Conservation (phyloP, 1,284 basidiomycete species). For the Coniferiporia weirii region DNA sequence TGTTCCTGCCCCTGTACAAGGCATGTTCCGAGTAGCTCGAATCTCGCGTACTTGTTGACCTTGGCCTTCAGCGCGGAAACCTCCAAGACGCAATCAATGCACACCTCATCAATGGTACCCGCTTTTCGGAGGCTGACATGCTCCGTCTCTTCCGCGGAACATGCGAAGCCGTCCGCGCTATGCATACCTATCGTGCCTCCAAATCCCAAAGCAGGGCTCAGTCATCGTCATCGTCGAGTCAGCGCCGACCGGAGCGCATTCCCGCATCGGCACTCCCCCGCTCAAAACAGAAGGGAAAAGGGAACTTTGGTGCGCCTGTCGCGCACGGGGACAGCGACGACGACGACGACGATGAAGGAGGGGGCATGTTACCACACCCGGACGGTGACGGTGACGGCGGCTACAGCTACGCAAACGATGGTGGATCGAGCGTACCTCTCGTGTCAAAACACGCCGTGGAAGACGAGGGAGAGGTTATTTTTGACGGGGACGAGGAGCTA, state of each 20-base stretch:
- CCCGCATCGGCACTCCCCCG: constrained; percentile 22
- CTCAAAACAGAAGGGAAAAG: constrained; percentile 19
- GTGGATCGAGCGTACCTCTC: constrained; percentile 38
- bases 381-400: constrained; percentile 67
- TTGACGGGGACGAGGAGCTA: constrained; percentile 74
- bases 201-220: constrained; percentile 30
- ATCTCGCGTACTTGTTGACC: constrained; percentile 20
- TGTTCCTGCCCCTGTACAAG: constrained; percentile 88
- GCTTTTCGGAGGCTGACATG: constrained; percentile 86
- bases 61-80: constrained; percentile 66
- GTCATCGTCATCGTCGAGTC: constrained; percentile 24
- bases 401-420: constrained; percentile 57
- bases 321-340: constrained; percentile 34
- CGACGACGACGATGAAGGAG: constrained; percentile 46
- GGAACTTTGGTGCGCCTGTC: constrained; percentile 23
- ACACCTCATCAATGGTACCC: constrained; percentile 77
- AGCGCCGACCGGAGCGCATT: constrained; percentile 22
- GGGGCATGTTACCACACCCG: constrained; percentile 63
- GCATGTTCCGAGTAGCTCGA: constrained; percentile 30
- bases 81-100: constrained; percentile 93
- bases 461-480: constrained; percentile 57
- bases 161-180: constrained; percentile 87
- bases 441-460: constrained; percentile 47
- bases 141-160: constrained; percentile 89
- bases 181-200: constrained; percentile 78